Base-by-base conservation (phyloP, 805 yeast species). In the Danielia reshetovae region DNA sequence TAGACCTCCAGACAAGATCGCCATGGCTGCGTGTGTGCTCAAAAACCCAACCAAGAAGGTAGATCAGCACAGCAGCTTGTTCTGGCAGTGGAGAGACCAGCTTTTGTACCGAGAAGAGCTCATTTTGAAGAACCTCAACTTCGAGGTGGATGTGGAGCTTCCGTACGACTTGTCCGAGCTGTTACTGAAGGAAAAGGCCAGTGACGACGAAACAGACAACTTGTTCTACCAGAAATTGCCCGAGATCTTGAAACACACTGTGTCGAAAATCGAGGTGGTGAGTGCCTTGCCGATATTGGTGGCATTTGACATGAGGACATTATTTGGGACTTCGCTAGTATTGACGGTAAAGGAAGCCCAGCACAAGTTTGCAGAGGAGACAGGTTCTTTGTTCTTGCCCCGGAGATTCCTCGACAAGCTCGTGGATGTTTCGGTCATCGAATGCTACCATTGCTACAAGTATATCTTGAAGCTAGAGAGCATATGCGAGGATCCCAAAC, bases 61-160 rank as follows among this genome's bases (percentile, higher is more conserved):
- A 2, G 69, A 66, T 31, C 70, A 65, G 41, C 70, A 65, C 23
- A 59, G 62, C 37, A 60, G 59, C 14, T 37, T 57, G 32, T 67
- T 65, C 45, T 67, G 73, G 73, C 55, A 55, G 27, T 67, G 72
- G 72, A 36, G 71, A 21, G 73, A 67, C 47, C 72, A 67, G 46
- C 48, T 67, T 7, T 45, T 67, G 27, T 67, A 57, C 40, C 45
- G 73, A 24, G 73, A 67, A 43, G 73, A 67, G 48, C 48, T 67
- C 26, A 57, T 67, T 9, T 46, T 67, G 15, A 58, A 59, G 42
- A 48, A 56, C 23, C 51, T 67, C 23, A 64, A 66, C 36, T 67
- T 67, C 29, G 73, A 67, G 39, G 46, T 67, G 28, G 57, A 56
- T 35, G 39, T 65, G 6, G 60, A 56, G n/a, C 57, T 64, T 27